Evolutionary conservation across 2,329 filamentous ascomycete species (phyloP).

Genomic region (Coleophoma crateriformis): DNA sequence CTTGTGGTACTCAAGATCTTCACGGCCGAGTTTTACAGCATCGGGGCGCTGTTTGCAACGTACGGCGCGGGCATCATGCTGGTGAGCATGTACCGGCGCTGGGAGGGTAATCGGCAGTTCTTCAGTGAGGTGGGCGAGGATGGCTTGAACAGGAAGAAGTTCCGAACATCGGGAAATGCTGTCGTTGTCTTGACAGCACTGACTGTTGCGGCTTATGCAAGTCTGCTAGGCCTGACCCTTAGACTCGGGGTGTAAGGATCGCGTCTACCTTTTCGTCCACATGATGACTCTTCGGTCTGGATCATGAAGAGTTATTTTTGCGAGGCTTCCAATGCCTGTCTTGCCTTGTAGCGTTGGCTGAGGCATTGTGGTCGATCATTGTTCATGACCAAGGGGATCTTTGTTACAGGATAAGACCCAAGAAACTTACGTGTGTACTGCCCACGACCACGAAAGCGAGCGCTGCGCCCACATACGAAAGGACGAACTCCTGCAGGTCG

Average conservation of each 20-base stretch:
- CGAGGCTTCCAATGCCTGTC: too few relatives aligned
- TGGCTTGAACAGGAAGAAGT: constrained; percentile 44
- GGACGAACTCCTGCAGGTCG: too few relatives aligned
- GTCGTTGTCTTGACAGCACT: constrained; percentile 51
- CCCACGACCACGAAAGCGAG: too few relatives aligned
- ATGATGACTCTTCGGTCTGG: background rate
- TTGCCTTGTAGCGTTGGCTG: too few relatives aligned
- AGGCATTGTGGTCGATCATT: too few relatives aligned
- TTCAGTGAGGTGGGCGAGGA: constrained; percentile 50
- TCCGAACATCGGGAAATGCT: constrained; percentile 59
- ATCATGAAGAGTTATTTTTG: background rate
- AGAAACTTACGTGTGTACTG: too few relatives aligned
- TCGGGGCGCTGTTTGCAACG: constrained; percentile 90
- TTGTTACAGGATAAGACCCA: too few relatives aligned
- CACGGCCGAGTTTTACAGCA: constrained; percentile 91
- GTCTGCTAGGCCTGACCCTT: constrained; percentile 51
- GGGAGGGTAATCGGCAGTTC: constrained; percentile 92
- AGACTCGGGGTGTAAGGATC: constrained; percentile 16
- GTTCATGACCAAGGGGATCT: too few relatives aligned
- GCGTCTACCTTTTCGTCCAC: background rate
- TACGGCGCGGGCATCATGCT: constrained; percentile 83
- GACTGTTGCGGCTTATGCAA: constrained; percentile 52
- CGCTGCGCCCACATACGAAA: too few relatives aligned
- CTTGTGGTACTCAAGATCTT: constrained; percentile 96
- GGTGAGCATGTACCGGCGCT: constrained; percentile 78